Percentiles rank a stretch among this genome's conserved stretches.
Conservation (phyloP, 768 basidiomycete genomes). For the Melanogaster broomeanus region DNA sequence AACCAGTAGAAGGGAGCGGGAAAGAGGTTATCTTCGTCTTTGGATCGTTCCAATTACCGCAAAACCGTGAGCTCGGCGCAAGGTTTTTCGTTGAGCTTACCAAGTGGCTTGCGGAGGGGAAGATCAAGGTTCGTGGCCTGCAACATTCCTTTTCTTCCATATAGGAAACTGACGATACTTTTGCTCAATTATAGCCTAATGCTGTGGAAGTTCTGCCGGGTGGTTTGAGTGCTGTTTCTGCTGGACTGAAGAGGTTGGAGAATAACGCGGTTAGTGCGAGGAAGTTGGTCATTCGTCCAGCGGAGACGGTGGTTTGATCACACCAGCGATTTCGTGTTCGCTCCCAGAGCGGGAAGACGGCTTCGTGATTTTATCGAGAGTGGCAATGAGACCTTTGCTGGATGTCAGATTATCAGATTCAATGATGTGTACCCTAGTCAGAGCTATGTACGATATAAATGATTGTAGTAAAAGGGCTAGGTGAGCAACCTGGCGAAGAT, state of each 20-base stretch:
- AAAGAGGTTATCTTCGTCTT: background rate
- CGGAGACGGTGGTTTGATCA: too few relatives aligned
- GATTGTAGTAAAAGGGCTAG: too few relatives aligned
- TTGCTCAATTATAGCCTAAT: slow-evolving; percentile 32
- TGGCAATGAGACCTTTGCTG: too few relatives aligned
- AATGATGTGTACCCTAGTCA: too few relatives aligned
- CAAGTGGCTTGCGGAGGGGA: slow-evolving; percentile 13
- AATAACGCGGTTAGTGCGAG: slow-evolving; percentile 37
- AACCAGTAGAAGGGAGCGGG: slow-evolving; percentile 1
- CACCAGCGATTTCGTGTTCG: too few relatives aligned
- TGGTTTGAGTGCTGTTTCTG: slow-evolving; percentile 37
- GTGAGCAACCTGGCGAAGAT: too few relatives aligned
- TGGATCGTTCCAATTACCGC: slow-evolving; percentile 5
- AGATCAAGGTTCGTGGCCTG: slow-evolving; percentile 15
- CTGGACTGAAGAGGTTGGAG: slow-evolving; percentile 33
- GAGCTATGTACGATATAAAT: too few relatives aligned
- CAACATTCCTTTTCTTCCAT: too few relatives aligned
- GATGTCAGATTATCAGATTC: too few relatives aligned
- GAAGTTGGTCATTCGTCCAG: slow-evolving; percentile 36
- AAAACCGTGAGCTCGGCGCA: slow-evolving; percentile 4
- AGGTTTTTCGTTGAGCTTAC: slow-evolving; percentile 10
- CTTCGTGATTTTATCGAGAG: too few relatives aligned
- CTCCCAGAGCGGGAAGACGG: too few relatives aligned
- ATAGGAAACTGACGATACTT: background rate
- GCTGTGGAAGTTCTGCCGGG: slow-evolving; percentile 37